These are phyloP conservation scores for Hemisphaericaspora xylanilytica DNA, from an alignment of 1,139 yeast genomes.

Conservation along the genomic window DNA sequence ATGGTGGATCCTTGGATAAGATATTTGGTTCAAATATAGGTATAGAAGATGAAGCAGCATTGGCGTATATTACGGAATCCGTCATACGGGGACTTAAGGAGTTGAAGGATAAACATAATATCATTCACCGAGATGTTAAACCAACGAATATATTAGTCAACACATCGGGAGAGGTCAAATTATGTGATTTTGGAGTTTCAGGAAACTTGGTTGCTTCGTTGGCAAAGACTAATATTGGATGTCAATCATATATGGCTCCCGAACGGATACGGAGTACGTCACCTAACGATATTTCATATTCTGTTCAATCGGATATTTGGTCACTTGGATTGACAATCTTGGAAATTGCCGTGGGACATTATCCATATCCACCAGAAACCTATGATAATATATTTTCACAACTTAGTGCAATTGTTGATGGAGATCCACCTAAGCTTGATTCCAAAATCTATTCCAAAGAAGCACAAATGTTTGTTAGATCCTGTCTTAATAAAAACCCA, in stretches of 20 bases:
- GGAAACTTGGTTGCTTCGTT: constrained; percentile 94
- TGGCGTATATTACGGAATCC: constrained; percentile 79
- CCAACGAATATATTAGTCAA: constrained; percentile 90
- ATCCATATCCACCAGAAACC: constrained; percentile 95
- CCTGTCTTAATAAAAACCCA: constrained; percentile 81
- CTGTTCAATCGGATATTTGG: constrained; percentile 97
- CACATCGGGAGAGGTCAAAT: constrained; percentile 78
- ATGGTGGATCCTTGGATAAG: constrained; percentile 92
- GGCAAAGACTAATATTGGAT: constrained; percentile 95
- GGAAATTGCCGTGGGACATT: constrained; percentile 86
- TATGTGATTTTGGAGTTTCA: constrained; percentile 95
- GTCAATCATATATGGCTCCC: constrained; percentile 99
- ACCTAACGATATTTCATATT: constrained; percentile 74
- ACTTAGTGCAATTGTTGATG: constrained; percentile 93
- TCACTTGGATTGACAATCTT: constrained; percentile 85
- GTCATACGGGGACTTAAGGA: constrained; percentile 82
- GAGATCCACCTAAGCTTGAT: constrained; percentile 80
- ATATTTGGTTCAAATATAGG: constrained; percentile 71
- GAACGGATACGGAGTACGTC: constrained; percentile 71
- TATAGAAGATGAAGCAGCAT: constrained; percentile 68
- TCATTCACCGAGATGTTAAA: constrained; percentile 95
- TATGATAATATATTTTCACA: constrained; percentile 88
- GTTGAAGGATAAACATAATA: constrained; percentile 81
- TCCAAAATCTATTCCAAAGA: constrained; percentile 57
- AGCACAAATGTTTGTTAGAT: constrained; percentile 77